These are phyloP conservation scores for Hypocreales sp. DNA, from an alignment of 2,329 filamentous ascomycete species.

Conservation along the genomic window DNA sequence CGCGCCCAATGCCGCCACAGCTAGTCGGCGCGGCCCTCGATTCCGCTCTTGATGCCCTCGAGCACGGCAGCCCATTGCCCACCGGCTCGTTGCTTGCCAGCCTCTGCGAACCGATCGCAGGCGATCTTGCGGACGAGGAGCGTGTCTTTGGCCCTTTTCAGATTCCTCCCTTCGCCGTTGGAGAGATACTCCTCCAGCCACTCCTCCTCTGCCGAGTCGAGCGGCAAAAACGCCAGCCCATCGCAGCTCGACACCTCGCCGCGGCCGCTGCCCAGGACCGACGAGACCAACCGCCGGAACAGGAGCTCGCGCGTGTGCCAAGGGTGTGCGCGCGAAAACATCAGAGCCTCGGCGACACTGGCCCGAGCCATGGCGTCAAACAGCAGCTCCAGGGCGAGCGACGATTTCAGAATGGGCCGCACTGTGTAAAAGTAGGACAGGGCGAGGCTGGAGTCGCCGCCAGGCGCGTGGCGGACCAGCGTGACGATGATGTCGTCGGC, in stretches of 20 bases:
- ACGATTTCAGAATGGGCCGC: constrained; percentile 53
- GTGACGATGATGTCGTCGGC: constrained; percentile 65
- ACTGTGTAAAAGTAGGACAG: constrained; percentile 68
- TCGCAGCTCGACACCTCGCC: constrained; percentile 32
- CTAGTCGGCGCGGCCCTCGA: constrained; percentile 16
- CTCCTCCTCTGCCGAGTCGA: constrained; percentile 53
- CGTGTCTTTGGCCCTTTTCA: constrained; percentile 55
- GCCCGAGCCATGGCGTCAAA: constrained; percentile 53
- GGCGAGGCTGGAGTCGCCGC: constrained; percentile 46
- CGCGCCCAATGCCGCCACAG: too few species aligned
- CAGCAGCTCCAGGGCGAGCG: constrained; percentile 46
- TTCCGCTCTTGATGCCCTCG: constrained; percentile 33
- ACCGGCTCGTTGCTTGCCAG: constrained; percentile 25
- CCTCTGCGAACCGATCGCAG: constrained; percentile 40
- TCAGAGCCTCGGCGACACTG: constrained; percentile 57
- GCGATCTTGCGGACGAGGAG: constrained; percentile 60
- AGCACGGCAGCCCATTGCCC: constrained; percentile 33
- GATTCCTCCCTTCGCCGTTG: constrained; percentile 45
- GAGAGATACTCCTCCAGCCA: constrained; percentile 61
- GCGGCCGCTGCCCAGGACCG: constrained; percentile 31
- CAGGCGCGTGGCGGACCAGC: constrained; percentile 45
- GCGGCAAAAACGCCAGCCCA: constrained; percentile 58
- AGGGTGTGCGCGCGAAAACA: constrained; percentile 53
- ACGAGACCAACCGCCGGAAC: constrained; percentile 49
- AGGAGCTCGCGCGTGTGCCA: constrained; percentile 45